These are phyloP conservation scores for Yarrowia sp. DNA, from an alignment of 805 yeast species.

Conservation along the genomic window DNA sequence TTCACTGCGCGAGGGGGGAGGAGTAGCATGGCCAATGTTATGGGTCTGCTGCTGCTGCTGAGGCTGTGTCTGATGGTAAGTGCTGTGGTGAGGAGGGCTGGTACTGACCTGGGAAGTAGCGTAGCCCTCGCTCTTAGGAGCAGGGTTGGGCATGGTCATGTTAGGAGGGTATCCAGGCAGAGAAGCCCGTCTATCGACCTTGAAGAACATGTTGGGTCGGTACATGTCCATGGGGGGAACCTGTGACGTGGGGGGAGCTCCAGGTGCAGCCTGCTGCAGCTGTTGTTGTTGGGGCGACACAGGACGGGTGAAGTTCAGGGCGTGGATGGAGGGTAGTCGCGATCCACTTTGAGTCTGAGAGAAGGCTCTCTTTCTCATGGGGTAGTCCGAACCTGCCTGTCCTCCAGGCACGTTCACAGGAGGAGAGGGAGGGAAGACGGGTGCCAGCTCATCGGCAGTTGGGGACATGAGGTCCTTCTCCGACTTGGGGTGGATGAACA, in stretches of 20 bases:
- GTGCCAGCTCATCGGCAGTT: conserved; percentile 23
- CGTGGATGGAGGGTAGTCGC: conserved; percentile 33
- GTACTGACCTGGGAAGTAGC: not conserved
- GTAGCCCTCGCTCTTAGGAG: conserved; percentile 24
- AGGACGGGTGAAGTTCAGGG: conserved; percentile 26
- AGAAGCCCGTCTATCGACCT: conserved; percentile 28
- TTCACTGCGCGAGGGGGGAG: conserved; percentile 43
- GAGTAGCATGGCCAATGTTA: conserved; percentile 16
- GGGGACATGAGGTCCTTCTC: conserved; percentile 31
- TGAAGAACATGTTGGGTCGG: conserved; percentile 36
- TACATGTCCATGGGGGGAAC: conserved; percentile 38
- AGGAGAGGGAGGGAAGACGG: conserved; percentile 34
- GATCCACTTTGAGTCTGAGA: conserved; percentile 15
- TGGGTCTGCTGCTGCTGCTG: conserved; percentile 19
- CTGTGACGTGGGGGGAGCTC: conserved; percentile 4
- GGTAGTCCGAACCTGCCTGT: conserved; percentile 3
- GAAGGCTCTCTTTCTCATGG: conserved; percentile 37
- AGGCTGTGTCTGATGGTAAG: conserved; percentile 16
- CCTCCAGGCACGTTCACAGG: conserved; percentile 21
- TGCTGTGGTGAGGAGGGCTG: conserved; percentile 22
- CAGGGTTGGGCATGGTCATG: conserved; percentile 23
- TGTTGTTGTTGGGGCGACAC: conserved; percentile 34
- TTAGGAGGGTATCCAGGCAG: conserved; percentile 19
- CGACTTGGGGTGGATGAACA: conserved; percentile 35
- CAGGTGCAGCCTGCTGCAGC: conserved; percentile 34